Conservation (phyloP, 306 rosid genomes). For the Trichosanthes truncata region DNA sequence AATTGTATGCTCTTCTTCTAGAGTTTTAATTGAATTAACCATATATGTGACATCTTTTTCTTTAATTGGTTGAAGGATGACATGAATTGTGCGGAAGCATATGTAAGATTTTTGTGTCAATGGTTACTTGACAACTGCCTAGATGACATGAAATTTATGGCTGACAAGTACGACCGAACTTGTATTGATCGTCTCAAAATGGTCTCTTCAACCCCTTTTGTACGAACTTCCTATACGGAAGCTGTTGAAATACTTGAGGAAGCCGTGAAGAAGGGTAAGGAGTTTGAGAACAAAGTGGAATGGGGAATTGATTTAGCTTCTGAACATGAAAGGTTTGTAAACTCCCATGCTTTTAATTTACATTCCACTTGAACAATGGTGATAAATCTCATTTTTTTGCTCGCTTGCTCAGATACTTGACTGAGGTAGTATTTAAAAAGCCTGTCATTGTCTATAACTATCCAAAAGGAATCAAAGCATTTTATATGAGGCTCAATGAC, state of each 20-base stretch:
- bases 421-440: conserved; percentile 77
- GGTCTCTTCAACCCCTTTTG: conserved; percentile 80
- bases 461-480: conserved; percentile 92
- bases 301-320: conserved; percentile 97
- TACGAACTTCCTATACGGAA: conserved; percentile 64
- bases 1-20: not conserved
- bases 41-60: not conserved
- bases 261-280: conserved; percentile 68
- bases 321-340: conserved; percentile 77
- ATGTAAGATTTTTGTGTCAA: conserved; percentile 72
- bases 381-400: conserved; percentile 12
- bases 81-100: conserved; percentile 96
- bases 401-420: conserved; percentile 49
- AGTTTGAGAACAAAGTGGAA: conserved; percentile 85
- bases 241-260: conserved; percentile 74
- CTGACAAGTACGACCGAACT: conserved; percentile 62
- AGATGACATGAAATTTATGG: conserved; percentile 93
- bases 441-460: conserved; percentile 90
- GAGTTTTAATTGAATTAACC: not conserved
- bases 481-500: conserved; percentile 94
- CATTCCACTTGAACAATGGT: conserved; percentile 7
- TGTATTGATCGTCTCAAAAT: conserved; percentile 71
- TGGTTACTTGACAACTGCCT: conserved; percentile 82
- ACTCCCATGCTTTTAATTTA: not conserved
- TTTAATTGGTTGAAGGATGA: conserved; percentile 48